phyloP scores from a whole-genome alignment of 208 protist species.

The Kentomonas sorsogonicus region DNA sequence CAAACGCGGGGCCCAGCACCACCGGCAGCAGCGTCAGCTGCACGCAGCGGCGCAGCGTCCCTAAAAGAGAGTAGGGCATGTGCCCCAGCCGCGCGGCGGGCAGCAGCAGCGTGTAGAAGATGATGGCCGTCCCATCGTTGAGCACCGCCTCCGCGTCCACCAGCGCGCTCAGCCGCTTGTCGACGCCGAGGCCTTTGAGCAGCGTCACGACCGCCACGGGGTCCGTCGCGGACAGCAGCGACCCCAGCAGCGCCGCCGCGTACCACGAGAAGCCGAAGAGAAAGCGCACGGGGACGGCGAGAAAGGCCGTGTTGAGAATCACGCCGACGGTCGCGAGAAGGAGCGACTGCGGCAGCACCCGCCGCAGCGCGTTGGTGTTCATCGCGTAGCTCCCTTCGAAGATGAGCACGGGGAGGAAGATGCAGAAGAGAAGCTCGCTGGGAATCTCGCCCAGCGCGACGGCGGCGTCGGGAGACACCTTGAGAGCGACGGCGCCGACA shows the following conservation, averaged over 20 bases:
- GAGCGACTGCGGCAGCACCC: slow-evolving; percentile 56
- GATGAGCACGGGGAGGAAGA: slow-evolving; percentile 88
- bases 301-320: slow-evolving; percentile 61
- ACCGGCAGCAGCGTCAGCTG: slow-evolving; percentile 51
- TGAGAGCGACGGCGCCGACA: slow-evolving; percentile 43
- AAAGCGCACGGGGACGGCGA: slow-evolving; percentile 37
- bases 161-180: slow-evolving; percentile 72
- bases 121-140: slow-evolving; percentile 91
- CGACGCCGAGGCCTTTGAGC: slow-evolving; percentile 74
- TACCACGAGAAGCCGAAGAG: slow-evolving; percentile 71
- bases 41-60: slow-evolving; percentile 33
- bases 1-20: slow-evolving; percentile 58
- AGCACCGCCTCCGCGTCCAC: slow-evolving; percentile 86
- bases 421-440: slow-evolving; percentile 79
- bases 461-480: slow-evolving; percentile 42
- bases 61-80: too few relatives aligned
- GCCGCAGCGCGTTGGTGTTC: slow-evolving; percentile 66
- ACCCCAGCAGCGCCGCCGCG: slow-evolving; percentile 62
- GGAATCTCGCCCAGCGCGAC: slow-evolving; percentile 58
- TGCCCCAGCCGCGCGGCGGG: slow-evolving; percentile 37
- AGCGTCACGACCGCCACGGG: slow-evolving; percentile 87
- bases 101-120: slow-evolving; percentile 74
- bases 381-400: slow-evolving; percentile 84
- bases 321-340: slow-evolving; percentile 77
- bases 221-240: slow-evolving; percentile 84